phyloP scores from a whole-genome alignment of 768 basidiomycete species.

The Kockovaella imperatae region DNA sequence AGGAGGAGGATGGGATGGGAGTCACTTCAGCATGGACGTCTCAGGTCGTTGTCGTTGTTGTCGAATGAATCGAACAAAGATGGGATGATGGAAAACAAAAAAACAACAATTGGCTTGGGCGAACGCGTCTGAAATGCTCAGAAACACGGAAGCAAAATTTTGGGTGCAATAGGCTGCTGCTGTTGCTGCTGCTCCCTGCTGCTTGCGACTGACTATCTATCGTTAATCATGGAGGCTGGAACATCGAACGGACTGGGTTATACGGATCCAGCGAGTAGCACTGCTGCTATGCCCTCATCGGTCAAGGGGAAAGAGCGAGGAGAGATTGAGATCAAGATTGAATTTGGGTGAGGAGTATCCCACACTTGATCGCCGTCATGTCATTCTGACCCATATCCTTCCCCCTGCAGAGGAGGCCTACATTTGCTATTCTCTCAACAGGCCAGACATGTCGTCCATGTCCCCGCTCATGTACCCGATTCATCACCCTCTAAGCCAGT shows the following conservation, averaged over 20 bases:
- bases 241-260: slow-evolving; percentile 1
- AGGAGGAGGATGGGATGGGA: neutral
- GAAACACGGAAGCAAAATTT: slow-evolving; percentile 2
- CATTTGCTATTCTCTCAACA: slow-evolving; percentile 40
- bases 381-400: neutral
- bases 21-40: too few relatives aligned
- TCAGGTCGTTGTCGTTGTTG: neutral
- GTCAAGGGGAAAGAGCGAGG: slow-evolving; percentile 9
- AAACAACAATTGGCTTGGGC: neutral
- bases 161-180: too few relatives aligned
- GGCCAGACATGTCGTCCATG: slow-evolving; percentile 32
- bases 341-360: slow-evolving; percentile 37
- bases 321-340: slow-evolving; percentile 38
- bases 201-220: too few relatives aligned
- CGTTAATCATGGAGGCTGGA: too few relatives aligned
- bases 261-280: neutral
- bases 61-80: neutral
- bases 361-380: neutral
- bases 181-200: too few relatives aligned
- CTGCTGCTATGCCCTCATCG: too few relatives aligned
- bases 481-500: slow-evolving; percentile 41
- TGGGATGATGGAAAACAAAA: neutral
- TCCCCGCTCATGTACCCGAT: slow-evolving; percentile 21
- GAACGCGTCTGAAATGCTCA: too few relatives aligned
- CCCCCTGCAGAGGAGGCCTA: slow-evolving; percentile 32